Base-by-base conservation (phyloP, 768 basidiomycete genomes). In the Tylopilus cervinicoccineus region DNA sequence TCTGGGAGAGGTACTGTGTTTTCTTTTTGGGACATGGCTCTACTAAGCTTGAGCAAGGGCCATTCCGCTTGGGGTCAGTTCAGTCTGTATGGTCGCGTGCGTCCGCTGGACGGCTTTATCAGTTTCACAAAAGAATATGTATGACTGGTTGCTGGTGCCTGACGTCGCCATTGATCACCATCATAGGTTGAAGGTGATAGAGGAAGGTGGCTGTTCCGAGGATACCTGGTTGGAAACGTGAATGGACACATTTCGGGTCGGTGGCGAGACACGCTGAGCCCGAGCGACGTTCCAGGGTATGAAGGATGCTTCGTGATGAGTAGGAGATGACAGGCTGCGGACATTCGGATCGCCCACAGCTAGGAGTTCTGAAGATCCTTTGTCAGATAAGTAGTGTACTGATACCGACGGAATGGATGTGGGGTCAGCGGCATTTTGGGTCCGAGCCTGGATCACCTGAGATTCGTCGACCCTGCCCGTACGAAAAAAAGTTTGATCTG, bases 21-120 rank as follows among this genome's bases (percentile, higher is more conserved):
- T 33, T 19, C 17, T 20, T 10, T 36, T 36, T 20, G 34, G 0
- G 28, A 36, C n/a, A 27, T 22, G 19, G n/a, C 8, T 36, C 56
- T 31, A 49, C 49, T 47, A 23, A 53, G 44, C 38, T 45, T 17
- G 17, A 13, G n/a, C 17, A 49, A 91, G 88, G 90, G 91, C 5
- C 92, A 93, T 67, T 93, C 91, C 8, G 83, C 89, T 13, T 94
- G 91, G 91, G 91, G 92, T 20, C 83, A 88, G 54, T 94, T 93
- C 68, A 83, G 76, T 49, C 65, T 94, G 22, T 70, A 84, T 4
- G 91, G 92, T 31, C 79, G 91, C 16, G 77, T 94, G n/a, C 73
- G 92, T 47, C 79, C 84, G 14, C 81, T 78, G 58, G 91, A 93
- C 62, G 91, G 91, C 8, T 79, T 90, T 55, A 74, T 93, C 43